These are phyloP conservation scores for Aphanomyces stellatus DNA, from an alignment of 352 stramenopile genomes.

Conservation along the genomic window DNA sequence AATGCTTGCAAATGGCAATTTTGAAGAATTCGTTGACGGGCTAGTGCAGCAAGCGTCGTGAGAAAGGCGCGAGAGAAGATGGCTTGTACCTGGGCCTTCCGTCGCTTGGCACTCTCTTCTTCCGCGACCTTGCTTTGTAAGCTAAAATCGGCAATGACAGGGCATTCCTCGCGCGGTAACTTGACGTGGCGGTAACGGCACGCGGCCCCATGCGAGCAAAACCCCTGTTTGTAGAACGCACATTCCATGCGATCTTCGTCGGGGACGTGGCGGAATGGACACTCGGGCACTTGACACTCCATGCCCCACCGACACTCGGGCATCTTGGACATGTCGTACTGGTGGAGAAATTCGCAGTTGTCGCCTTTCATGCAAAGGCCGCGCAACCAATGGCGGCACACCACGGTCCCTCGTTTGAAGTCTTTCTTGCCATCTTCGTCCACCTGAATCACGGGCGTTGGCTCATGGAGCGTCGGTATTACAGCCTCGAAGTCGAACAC, in stretches of 20 bases:
- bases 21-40: constrained; percentile 97
- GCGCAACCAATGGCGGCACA: constrained; percentile 96
- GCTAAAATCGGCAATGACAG: constrained; percentile 91
- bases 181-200: constrained; percentile 95
- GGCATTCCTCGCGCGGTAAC: constrained; percentile 87
- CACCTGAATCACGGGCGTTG: constrained; percentile 28
- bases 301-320: constrained; percentile 95
- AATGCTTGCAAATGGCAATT: constrained; percentile 97
- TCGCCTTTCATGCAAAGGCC: constrained; percentile 97
- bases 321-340: constrained; percentile 93
- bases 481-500: constrained; percentile 81
- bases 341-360: constrained; percentile 95
- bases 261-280: constrained; percentile 93
- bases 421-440: constrained; percentile 54
- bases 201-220: constrained; percentile 95
- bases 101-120: constrained; percentile 83
- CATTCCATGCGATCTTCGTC: constrained; percentile 95
- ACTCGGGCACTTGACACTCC: constrained; percentile 95
- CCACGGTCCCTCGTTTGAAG: constrained; percentile 90
- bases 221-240: constrained; percentile 97
- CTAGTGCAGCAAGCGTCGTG: neutral
- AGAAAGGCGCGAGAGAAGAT: neutral
- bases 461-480: constrained; percentile 56
- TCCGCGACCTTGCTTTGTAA: constrained; percentile 86
- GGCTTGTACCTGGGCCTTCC: constrained; percentile 47